These are phyloP conservation scores for Plasmodium gallinaceum DNA, from an alignment of 169 alveolate species.

Conservation along the genomic window DNA sequence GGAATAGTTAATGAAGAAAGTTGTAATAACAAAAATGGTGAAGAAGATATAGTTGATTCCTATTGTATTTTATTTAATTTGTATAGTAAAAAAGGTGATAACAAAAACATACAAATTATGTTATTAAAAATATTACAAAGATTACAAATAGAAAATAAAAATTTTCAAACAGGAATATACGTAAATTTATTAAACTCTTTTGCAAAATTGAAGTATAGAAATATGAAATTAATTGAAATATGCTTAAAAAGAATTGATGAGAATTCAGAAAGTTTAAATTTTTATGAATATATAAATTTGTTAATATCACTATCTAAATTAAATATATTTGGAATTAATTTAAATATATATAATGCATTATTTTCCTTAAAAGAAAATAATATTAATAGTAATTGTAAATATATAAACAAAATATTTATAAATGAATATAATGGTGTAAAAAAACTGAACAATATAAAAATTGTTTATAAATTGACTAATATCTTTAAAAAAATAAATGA, in stretches of 20 bases:
- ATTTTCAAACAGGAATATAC: conserved; percentile 4
- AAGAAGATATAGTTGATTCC: background rate
- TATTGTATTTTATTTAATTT: conserved; percentile 33
- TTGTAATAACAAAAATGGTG: background rate
- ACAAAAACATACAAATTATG: conserved; percentile 22
- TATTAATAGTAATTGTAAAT: background rate
- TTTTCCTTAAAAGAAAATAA: background rate
- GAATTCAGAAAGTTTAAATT: conserved; percentile 23
- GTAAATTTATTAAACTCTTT: conserved; percentile 57
- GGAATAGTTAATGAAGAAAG: background rate
- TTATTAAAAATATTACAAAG: conserved; percentile 33
- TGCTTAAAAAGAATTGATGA: conserved; percentile 38
- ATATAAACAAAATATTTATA: conserved; percentile 19
- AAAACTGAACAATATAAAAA: background rate
- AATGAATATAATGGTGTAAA: conserved; percentile 24
- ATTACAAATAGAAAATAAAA: conserved; percentile 11
- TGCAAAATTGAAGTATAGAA: conserved; percentile 69
- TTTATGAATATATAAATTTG: conserved; percentile 50
- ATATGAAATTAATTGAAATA: conserved; percentile 22
- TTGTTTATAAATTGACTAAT: conserved; percentile 8
- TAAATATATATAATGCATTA: conserved; percentile 14
- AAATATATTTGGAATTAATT: conserved; percentile 32
- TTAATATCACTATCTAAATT: conserved; percentile 58
- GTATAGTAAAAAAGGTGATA: conserved; percentile 60
- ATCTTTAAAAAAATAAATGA: conserved; percentile 50